A percentile compares a stretch with the other conserved stretches of the same genome.
These are phyloP conservation scores for Abortiporus biennis DNA, from an alignment of 1,284 basidiomycete species.

Conservation along the genomic window DNA sequence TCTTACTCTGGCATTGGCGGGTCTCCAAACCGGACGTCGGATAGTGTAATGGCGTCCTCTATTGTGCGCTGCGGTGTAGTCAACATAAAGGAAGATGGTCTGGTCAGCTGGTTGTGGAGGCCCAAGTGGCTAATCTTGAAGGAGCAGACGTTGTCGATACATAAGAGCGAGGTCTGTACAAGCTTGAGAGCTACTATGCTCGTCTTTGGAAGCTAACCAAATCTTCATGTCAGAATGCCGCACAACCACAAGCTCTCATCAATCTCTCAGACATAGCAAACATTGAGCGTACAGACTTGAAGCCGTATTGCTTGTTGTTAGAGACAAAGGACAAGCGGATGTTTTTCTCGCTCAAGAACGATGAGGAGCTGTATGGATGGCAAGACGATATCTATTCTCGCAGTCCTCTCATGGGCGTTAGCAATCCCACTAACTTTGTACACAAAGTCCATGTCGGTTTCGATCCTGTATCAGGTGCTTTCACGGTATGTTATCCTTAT, in stretches of 20 bases:
- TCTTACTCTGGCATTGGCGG: slow-evolving; percentile 70
- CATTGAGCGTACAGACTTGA: slow-evolving; percentile 88
- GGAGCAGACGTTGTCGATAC: slow-evolving; percentile 77
- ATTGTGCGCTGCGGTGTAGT: slow-evolving; percentile 67
- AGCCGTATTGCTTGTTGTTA: slow-evolving; percentile 85
- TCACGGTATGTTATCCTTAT: slow-evolving; percentile 60
- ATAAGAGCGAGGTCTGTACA: slow-evolving; percentile 85
- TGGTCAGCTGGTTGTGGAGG: slow-evolving; percentile 91
- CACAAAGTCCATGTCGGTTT: slow-evolving; percentile 99
- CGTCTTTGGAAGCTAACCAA: neutral
- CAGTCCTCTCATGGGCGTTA: slow-evolving; percentile 89
- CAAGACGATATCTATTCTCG: slow-evolving; percentile 94
- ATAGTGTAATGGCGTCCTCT: slow-evolving; percentile 30
- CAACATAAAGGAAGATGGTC: slow-evolving; percentile 84
- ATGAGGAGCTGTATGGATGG: slow-evolving; percentile 96
- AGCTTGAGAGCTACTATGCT: slow-evolving; percentile 8
- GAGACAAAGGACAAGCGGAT: slow-evolving; percentile 81
- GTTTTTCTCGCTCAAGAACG: slow-evolving; percentile 81
- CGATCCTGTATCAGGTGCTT: slow-evolving; percentile 89
- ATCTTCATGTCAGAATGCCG: slow-evolving; percentile 34
- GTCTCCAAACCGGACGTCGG: slow-evolving; percentile 57
- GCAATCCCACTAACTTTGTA: slow-evolving; percentile 94
- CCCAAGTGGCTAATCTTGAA: slow-evolving; percentile 88
- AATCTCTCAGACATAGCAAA: slow-evolving; percentile 76
- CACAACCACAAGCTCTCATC: slow-evolving; percentile 64